These are phyloP conservation scores for Pelargonium myrrhifolium DNA, from an alignment of 441 rosid genomes.

Conservation along the genomic window DNA sequence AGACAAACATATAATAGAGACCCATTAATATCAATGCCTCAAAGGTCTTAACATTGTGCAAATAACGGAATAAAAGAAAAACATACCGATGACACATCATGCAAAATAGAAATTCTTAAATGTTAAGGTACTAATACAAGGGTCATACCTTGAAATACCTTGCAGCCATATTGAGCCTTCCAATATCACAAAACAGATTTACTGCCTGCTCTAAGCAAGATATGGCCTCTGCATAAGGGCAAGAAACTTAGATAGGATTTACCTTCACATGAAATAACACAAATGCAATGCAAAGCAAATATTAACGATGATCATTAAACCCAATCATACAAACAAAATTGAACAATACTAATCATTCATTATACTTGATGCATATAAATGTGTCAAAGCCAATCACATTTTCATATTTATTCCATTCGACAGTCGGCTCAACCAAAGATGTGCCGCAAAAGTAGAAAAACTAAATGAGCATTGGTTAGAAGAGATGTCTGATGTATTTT, in stretches of 20 bases:
- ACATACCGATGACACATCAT: background rate
- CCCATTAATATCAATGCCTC: background rate
- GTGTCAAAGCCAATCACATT: background rate
- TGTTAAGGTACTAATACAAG: conserved; percentile 1
- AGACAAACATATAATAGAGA: background rate
- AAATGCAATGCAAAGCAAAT: background rate
- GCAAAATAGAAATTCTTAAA: background rate
- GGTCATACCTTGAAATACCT: conserved; percentile 74
- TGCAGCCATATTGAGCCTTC: conserved; percentile 97
- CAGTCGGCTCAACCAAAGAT: no score
- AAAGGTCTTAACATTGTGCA: background rate
- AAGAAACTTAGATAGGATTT: conserved; percentile 6
- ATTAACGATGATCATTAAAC: background rate
- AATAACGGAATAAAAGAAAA: background rate
- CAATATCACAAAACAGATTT: conserved; percentile 76
- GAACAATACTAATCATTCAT: background rate
- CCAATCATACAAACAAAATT: background rate
- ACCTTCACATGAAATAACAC: conserved; percentile 9
- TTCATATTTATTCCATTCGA: no score
- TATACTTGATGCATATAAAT: background rate
- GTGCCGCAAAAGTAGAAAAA: no score
- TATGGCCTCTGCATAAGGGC: conserved; percentile 63
- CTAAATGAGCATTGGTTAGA: no score
- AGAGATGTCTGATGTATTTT: background rate
- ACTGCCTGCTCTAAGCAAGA: conserved; percentile 81